phyloP scores from a whole-genome alignment of 148 eudicot genomes.

The Nepenthes gracilis region DNA sequence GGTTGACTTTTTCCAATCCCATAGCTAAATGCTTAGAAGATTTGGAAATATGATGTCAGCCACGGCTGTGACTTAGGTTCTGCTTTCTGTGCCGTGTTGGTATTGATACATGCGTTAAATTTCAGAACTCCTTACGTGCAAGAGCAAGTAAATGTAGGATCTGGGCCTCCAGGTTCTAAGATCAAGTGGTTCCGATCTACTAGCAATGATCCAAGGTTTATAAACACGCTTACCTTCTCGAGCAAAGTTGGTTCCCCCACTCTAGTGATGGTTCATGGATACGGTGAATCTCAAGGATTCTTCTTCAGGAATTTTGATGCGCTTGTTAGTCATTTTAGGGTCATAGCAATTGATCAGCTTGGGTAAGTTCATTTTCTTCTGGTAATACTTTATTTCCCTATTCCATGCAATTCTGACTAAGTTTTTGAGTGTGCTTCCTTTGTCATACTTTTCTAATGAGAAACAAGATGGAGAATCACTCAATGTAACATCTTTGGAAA shows the following conservation, averaged over 20 bases:
- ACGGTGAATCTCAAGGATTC: conserved; percentile 96
- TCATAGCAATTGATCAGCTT: conserved; percentile 95
- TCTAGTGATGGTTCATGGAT: conserved; percentile 95
- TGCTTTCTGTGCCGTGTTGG: neutral
- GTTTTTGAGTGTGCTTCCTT: neutral
- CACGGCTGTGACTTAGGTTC: too few relatives aligned
- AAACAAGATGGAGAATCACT: too few relatives aligned
- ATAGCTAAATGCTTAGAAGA: neutral
- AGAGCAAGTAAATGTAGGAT: conserved; percentile 78
- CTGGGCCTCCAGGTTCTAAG: conserved; percentile 90
- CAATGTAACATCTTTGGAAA: too few relatives aligned
- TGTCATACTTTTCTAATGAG: neutral
- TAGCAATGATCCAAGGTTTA: conserved; percentile 71
- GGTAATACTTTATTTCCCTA: neutral
- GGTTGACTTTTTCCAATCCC: too few relatives aligned
- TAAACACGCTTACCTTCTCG: conserved; percentile 79
- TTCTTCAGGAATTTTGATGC: conserved; percentile 93
- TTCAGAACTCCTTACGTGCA: conserved; percentile 66
- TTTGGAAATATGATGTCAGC: too few relatives aligned
- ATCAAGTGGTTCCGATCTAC: conserved; percentile 91
- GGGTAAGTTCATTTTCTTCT: conserved; percentile 30
- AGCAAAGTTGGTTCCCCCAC: conserved; percentile 68
- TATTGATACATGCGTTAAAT: conserved; percentile 4
- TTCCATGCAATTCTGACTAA: neutral
- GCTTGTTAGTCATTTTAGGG: conserved; percentile 62